Evolutionary conservation across 805 yeast genomes (phyloP), one percentile per base, ranked within the genome.

Genomic region (Ogataea corticis): DNA sequence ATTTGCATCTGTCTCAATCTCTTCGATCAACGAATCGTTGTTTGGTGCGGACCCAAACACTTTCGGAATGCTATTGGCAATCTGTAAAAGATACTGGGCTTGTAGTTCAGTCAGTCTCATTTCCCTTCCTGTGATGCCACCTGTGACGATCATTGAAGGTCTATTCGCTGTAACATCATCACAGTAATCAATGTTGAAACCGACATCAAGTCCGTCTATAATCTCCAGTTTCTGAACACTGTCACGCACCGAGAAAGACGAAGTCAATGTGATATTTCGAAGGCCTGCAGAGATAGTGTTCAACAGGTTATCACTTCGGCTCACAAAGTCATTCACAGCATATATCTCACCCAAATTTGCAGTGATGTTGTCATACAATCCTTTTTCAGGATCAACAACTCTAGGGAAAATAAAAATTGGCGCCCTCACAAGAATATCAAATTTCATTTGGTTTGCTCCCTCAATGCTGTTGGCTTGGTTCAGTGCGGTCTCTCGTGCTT

Each of bases 401-500:
- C 74, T 74, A 0, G 98, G 96, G 57, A 90, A 89, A 2, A 85
- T 80, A 30, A 94, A 70, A 9, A 85, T 85, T 0, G 99, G 99
- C 1, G 97, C 88, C 42, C 79, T 76, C 13, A 94, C 72, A 14
- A 79, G 65, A 28, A 95, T 66, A 55, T 91, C 86, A 59, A 91
- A 77, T 51, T 82, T 81, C 66, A 90, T 81, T 52, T 73, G 77
- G 38, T 70, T 75, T 0, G 87, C 79, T 45, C 68, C 72, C 42
- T 79, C 79, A 48, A 77, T 72, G 41, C 67, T 76, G 27, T 51
- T 80, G 0, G 94, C 94, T 62, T 87, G 96, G 54, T 85, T 79
- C 54, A 89, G 77, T 0, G 98, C 96, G 10, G 90, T 87, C 57
- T 85, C 88, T 46, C 98, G 77, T 0, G 98, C 96, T 16, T 77